These are phyloP conservation scores for Adiantum capillusveneris DNA, from an alignment of 75 land plant genomes.

Conservation along the genomic window DNA sequence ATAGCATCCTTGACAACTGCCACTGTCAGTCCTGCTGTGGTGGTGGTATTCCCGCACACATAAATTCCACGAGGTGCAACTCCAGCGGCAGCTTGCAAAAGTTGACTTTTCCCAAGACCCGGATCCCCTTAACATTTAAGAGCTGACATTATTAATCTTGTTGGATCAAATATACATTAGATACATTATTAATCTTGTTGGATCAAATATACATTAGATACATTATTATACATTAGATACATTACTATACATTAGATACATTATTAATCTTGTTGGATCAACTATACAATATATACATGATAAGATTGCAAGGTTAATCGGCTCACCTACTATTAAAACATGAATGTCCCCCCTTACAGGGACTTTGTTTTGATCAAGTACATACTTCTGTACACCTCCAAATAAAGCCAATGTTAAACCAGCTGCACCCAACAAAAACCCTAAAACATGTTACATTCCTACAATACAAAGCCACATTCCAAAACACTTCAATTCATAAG, in stretches of 20 bases:
- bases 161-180: neutral
- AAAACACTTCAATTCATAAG: neutral
- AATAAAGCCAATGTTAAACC: slow-evolving; percentile 84
- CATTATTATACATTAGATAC: too few relatives aligned
- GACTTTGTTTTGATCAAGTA: slow-evolving; percentile 80
- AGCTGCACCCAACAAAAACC: slow-evolving; percentile 31
- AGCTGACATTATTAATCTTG: neutral
- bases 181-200: too few relatives aligned
- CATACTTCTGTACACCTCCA: slow-evolving; percentile 93
- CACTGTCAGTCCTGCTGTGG: slow-evolving; percentile 96
- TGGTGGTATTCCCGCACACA: slow-evolving; percentile 98
- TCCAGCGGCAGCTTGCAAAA: slow-evolving; percentile 91
- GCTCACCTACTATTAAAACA: slow-evolving; percentile 86
- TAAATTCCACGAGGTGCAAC: slow-evolving; percentile 96
- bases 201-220: too few relatives aligned
- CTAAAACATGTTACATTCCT: neutral
- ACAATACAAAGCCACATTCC: too few relatives aligned
- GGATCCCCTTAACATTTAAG: slow-evolving; percentile 69
- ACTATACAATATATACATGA: too few relatives aligned
- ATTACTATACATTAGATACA: too few relatives aligned
- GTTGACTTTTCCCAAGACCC: slow-evolving; percentile 96
- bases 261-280: too few relatives aligned
- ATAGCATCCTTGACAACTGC: slow-evolving; percentile 93
- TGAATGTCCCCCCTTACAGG: slow-evolving; percentile 98
- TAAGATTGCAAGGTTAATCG: too few relatives aligned